A percentile compares a stretch with the other conserved stretches of the same genome.
These are phyloP conservation scores for Kodamaea arcana DNA, from an alignment of 1,139 yeast species.

Conservation along the genomic window DNA sequence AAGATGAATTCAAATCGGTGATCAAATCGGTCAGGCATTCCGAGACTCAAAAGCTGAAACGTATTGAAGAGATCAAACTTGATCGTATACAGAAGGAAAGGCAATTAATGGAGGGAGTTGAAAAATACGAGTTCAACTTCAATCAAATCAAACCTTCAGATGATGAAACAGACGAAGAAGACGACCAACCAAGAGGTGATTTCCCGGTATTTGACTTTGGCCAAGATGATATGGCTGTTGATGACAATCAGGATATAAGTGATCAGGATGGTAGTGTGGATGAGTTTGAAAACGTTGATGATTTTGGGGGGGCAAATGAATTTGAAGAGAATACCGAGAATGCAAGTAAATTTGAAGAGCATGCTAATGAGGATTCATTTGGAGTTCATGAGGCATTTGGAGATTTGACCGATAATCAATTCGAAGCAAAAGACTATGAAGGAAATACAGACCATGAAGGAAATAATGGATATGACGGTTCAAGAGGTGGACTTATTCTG, in stretches of 20 bases:
- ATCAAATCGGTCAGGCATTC: constrained; percentile 34
- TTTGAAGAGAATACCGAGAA: too few species aligned
- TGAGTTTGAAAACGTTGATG: constrained; percentile 15
- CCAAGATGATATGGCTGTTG: constrained; percentile 7
- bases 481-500: too few species aligned
- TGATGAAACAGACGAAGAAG: constrained; percentile 19
- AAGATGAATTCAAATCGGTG: constrained; percentile 33
- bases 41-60: constrained; percentile 19
- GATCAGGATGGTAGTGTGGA: constrained; percentile 12
- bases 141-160: constrained; percentile 20
- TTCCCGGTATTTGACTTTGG: constrained; percentile 16
- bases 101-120: constrained; percentile 16
- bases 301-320: too few species aligned
- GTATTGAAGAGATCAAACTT: constrained; percentile 18
- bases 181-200: constrained; percentile 6
- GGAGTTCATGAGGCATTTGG: too few species aligned
- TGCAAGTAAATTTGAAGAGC: too few species aligned
- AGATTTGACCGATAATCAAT: too few species aligned
- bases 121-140: constrained; percentile 28
- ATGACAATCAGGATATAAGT: not conserved
- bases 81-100: constrained; percentile 22
- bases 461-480: too few species aligned
- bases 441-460: too few species aligned
- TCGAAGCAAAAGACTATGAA: too few species aligned
- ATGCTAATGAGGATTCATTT: too few species aligned